phyloP scores from a whole-genome alignment of 2,329 filamentous ascomycete genomes.

The Diplodia intermedia region DNA sequence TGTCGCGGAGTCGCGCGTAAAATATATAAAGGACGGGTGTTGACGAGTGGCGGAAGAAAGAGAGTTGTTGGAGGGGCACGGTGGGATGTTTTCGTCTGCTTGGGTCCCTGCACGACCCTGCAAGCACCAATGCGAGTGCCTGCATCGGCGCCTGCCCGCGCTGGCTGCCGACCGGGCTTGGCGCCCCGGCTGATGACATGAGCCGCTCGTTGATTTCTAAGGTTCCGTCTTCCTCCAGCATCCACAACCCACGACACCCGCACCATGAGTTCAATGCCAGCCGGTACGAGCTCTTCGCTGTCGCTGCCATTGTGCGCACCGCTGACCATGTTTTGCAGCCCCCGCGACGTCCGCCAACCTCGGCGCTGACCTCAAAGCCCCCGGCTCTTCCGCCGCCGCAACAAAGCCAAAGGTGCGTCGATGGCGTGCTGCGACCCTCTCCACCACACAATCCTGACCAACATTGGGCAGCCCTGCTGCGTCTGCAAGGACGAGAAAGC shows the following conservation, averaged over 20 bases:
- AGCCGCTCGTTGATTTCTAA: constrained; percentile 30
- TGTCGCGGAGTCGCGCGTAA: constrained; percentile 17
- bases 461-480: constrained; percentile 79
- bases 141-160: constrained; percentile 17
- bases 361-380: constrained; percentile 53
- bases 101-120: constrained; percentile 23
- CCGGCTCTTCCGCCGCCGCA: constrained; percentile 48
- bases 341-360: constrained; percentile 49
- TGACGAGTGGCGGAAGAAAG: constrained; percentile 19
- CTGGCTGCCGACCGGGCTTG: constrained; percentile 14
- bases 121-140: constrained; percentile 15
- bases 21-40: constrained; percentile 18
- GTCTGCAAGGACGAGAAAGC: constrained; percentile 97
- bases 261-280: constrained; percentile 46
- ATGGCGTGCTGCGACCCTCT: constrained; percentile 16
- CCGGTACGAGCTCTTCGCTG: constrained; percentile 33
- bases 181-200: constrained; percentile 26
- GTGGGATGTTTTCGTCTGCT: constrained; percentile 27
- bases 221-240: constrained; percentile 4
- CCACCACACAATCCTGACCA: constrained; percentile 24
- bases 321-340: constrained; percentile 16
- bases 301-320: neutral
- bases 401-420: constrained; percentile 53
- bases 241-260: neutral
- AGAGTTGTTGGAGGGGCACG: constrained; percentile 32